These are phyloP conservation scores for Cymodocea nodosa DNA, from an alignment of 116 monocot genomes.

Conservation along the genomic window DNA sequence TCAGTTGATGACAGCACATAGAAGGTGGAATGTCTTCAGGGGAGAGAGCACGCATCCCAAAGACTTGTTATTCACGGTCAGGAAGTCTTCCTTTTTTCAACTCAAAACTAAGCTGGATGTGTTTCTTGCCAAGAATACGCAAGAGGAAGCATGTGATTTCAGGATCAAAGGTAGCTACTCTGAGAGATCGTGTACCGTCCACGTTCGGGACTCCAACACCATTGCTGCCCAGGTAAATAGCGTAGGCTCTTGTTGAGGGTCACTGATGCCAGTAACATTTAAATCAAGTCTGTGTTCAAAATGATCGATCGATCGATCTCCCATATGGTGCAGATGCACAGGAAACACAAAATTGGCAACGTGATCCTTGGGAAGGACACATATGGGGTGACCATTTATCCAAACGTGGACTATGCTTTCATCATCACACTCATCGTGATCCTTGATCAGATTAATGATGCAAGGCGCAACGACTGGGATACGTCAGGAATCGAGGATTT, in stretches of 20 bases:
- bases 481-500: too few species aligned
- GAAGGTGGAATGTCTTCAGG: constrained; percentile 27
- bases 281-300: too few species aligned
- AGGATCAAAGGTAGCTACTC: constrained; percentile 47
- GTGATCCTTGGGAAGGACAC: constrained; percentile 34
- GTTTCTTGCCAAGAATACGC: constrained; percentile 18
- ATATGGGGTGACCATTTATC: constrained; percentile 31
- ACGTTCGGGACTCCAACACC: constrained; percentile 17
- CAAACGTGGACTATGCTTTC: constrained; percentile 48
- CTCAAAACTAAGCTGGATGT: constrained; percentile 33
- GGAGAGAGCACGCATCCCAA: constrained; percentile 27
- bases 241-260: too few species aligned
- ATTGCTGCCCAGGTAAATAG: constrained; percentile 53
- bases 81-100: constrained; percentile 12
- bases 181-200: constrained; percentile 46
- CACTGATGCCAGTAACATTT: too few species aligned
- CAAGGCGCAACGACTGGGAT: not conserved
- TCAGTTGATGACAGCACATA: constrained; percentile 13
- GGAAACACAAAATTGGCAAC: constrained; percentile 19
- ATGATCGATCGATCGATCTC: too few species aligned
- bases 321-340: constrained; percentile 29
- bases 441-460: constrained; percentile 13
- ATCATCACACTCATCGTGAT: constrained; percentile 18
- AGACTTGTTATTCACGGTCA: constrained; percentile 23
- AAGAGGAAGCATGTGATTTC: constrained; percentile 20